Conservation (phyloP, 2,329 filamentous ascomycete species). For the Colletotrichum gigasporum region DNA sequence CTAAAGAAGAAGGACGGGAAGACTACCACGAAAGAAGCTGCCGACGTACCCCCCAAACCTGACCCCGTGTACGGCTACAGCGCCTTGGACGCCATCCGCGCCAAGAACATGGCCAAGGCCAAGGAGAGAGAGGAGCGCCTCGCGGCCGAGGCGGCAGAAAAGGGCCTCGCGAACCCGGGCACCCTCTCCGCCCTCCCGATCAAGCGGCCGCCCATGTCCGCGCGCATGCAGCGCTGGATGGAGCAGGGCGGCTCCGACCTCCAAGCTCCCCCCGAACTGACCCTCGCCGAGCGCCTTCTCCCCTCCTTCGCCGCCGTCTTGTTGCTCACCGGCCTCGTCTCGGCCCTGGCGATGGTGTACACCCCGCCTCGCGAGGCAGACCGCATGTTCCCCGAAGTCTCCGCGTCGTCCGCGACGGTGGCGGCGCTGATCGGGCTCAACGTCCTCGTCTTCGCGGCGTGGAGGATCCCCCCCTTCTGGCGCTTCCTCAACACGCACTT, state of each 20-base stretch:
- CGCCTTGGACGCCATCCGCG: slow-evolving; percentile 65
- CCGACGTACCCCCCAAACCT: slow-evolving; percentile 38
- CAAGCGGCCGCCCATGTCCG: slow-evolving; percentile 50
- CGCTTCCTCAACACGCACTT: slow-evolving; percentile 74
- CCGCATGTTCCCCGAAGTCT: slow-evolving; percentile 68
- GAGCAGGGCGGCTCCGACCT: slow-evolving; percentile 60
- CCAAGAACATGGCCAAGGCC: slow-evolving; percentile 58
- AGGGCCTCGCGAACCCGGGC: slow-evolving; percentile 41
- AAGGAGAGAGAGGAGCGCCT: slow-evolving; percentile 56
- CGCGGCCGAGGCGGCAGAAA: slow-evolving; percentile 45
- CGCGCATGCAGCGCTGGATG: slow-evolving; percentile 51
- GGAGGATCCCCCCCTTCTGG: slow-evolving; percentile 74
- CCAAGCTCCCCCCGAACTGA: slow-evolving; percentile 61
- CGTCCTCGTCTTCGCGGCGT: slow-evolving; percentile 62
- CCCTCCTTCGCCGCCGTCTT: slow-evolving; percentile 62
- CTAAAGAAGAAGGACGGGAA: neutral
- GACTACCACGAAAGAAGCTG: slow-evolving; percentile 34
- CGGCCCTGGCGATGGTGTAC: slow-evolving; percentile 58
- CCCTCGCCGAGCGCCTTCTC: slow-evolving; percentile 61
- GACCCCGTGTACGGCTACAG: slow-evolving; percentile 68
- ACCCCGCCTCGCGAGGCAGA: slow-evolving; percentile 41
- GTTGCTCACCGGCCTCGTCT: slow-evolving; percentile 54
- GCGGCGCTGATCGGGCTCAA: slow-evolving; percentile 69
- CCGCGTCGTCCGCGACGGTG: slow-evolving; percentile 73
- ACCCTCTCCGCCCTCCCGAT: slow-evolving; percentile 52